Evolutionary conservation across 768 basidiomycete genomes (phyloP).

Genomic region (Lactarius sp.): DNA sequence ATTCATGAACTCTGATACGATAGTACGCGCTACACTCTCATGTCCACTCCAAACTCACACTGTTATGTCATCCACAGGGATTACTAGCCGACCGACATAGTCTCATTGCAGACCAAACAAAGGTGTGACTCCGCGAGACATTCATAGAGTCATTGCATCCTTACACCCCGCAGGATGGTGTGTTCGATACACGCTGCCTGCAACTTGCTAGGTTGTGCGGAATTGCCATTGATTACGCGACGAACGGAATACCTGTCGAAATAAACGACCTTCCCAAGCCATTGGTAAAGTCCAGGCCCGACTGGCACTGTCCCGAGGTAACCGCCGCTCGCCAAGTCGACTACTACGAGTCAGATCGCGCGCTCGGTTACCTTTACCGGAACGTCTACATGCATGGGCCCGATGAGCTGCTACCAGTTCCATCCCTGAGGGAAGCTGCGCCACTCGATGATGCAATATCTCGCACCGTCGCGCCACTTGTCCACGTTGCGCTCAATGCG

Average conservation of each 20-base stretch:
- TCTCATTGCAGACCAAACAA: slow-evolving; percentile 70
- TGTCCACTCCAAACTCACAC: neutral
- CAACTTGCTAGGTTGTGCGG: slow-evolving; percentile 39
- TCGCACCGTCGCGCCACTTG: neutral
- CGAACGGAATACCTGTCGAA: slow-evolving; percentile 62
- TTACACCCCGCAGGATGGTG: slow-evolving; percentile 46
- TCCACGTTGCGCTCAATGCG: neutral
- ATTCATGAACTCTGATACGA: slow-evolving; percentile 74
- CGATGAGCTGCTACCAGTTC: slow-evolving; percentile 36
- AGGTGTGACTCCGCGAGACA: slow-evolving; percentile 35
- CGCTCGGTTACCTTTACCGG: neutral
- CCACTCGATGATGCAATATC: slow-evolving; percentile 1
- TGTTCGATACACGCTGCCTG: slow-evolving; percentile 51
- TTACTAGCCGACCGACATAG: slow-evolving; percentile 62
- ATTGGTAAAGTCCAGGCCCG: slow-evolving; percentile 64
- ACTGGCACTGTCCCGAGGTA: slow-evolving; percentile 52
- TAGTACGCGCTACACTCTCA: slow-evolving; percentile 41
- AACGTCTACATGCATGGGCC: slow-evolving; percentile 45
- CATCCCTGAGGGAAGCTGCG: neutral
- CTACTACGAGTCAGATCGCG: slow-evolving; percentile 5
- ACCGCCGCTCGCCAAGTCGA: neutral
- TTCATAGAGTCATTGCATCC: neutral
- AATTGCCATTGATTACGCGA: slow-evolving; percentile 73
- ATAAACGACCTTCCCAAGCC: slow-evolving; percentile 45
- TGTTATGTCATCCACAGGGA: slow-evolving; percentile 41